Conservation (phyloP, 305 asterid genomes). For the Fraxinus dipetala region DNA sequence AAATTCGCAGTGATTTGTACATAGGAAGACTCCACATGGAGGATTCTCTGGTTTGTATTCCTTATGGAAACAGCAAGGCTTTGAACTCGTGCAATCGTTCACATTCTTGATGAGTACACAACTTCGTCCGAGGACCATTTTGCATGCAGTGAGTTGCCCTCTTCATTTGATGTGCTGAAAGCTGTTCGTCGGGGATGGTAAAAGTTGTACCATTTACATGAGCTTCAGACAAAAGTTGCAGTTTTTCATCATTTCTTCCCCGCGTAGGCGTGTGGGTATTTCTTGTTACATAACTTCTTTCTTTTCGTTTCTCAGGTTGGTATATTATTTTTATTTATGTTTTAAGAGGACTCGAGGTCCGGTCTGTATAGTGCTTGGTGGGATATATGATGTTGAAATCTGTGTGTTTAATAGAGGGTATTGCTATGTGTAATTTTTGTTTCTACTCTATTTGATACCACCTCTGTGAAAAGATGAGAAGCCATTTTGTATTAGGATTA, state of each 20-base stretch:
- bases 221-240: slow-evolving; percentile 30
- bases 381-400: slow-evolving; percentile 26
- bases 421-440: not conserved
- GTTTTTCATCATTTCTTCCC: slow-evolving; percentile 30
- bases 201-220: slow-evolving; percentile 36
- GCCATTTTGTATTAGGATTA: not conserved
- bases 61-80: slow-evolving; percentile 22
- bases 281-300: not conserved
- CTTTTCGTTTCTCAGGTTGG: slow-evolving; percentile 21
- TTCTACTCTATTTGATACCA: not conserved
- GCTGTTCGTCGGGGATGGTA: slow-evolving; percentile 5
- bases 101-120: slow-evolving; percentile 12
- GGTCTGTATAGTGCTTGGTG: slow-evolving; percentile 35
- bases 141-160: slow-evolving; percentile 16
- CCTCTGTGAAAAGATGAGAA: not conserved
- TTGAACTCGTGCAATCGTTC: slow-evolving; percentile 10
- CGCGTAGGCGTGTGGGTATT: slow-evolving; percentile 27
- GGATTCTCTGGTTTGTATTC: slow-evolving; percentile 23
- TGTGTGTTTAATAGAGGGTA: slow-evolving; percentile 4
- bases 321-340: slow-evolving; percentile 24
- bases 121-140: slow-evolving; percentile 3
- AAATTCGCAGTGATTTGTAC: slow-evolving; percentile 68
- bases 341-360: slow-evolving; percentile 31
- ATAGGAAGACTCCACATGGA: slow-evolving; percentile 45
- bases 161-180: slow-evolving; percentile 10